Evolutionary conservation across 2,329 filamentous ascomycete species (phyloP).

Genomic region (Basipetospora chlamydospora): DNA sequence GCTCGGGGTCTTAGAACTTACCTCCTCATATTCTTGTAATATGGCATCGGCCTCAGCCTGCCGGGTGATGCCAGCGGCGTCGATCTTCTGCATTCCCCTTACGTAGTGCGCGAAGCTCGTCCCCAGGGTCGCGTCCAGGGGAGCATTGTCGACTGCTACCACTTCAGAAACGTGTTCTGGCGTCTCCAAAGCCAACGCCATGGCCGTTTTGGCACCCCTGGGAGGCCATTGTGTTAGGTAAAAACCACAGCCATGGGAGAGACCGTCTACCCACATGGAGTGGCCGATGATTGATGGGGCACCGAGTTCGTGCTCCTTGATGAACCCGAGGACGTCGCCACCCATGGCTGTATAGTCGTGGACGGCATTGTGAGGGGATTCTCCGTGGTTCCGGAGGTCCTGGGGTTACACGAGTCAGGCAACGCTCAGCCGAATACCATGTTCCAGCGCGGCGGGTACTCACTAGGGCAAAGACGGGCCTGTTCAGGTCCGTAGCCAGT

Average conservation of each 20-base stretch:
- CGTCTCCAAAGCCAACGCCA: constrained; percentile 64
- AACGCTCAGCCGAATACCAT: too few species aligned
- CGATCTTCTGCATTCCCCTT: constrained; percentile 70
- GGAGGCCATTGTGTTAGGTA: neutral
- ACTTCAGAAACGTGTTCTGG: constrained; percentile 55
- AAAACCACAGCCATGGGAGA: neutral
- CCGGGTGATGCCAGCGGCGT: constrained; percentile 49
- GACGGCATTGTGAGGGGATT: constrained; percentile 59
- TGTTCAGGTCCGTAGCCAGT: constrained; percentile 64
- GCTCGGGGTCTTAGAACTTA: constrained; percentile 20
- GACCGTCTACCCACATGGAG: constrained; percentile 53
- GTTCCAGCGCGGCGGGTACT: too few species aligned
- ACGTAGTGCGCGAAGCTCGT: constrained; percentile 69
- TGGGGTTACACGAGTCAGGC: too few species aligned
- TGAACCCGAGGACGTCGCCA: constrained; percentile 67
- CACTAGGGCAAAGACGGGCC: constrained; percentile 71
- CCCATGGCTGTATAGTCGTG: constrained; percentile 80
- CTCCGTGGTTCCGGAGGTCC: constrained; percentile 89
- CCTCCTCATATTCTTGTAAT: constrained; percentile 57
- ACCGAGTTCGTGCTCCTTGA: constrained; percentile 53
- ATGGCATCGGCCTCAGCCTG: constrained; percentile 72
- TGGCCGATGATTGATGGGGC: constrained; percentile 74
- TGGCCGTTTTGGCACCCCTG: constrained; percentile 83
- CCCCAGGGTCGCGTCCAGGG: constrained; percentile 62
- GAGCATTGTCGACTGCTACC: constrained; percentile 83